Evolutionary conservation across 1,284 basidiomycete species (phyloP).

Genomic region (Ustilago hordei): DNA sequence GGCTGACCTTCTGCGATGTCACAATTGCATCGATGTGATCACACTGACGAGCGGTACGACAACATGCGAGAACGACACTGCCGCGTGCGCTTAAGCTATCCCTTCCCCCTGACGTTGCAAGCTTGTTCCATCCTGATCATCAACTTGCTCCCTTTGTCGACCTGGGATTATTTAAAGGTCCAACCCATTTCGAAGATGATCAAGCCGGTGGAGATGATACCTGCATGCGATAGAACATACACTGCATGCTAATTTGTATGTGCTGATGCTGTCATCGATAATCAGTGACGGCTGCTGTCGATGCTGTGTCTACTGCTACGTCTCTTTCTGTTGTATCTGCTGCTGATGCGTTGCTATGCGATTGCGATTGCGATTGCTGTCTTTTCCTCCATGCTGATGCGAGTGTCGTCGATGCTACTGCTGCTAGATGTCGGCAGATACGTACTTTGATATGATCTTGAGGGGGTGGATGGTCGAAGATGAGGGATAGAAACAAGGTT

Average conservation of each 20-base stretch:
- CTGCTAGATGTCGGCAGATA: constrained; percentile 15
- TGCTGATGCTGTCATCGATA: not conserved
- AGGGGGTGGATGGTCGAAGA: constrained; percentile 54
- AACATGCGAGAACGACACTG: too few species aligned
- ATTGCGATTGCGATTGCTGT: constrained; percentile 9
- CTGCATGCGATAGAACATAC: too few species aligned
- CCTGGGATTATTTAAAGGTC: too few species aligned
- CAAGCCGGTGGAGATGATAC: too few species aligned
- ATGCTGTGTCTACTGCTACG: constrained; percentile 10
- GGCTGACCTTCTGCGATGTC: too few species aligned
- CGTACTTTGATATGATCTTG: constrained; percentile 56
- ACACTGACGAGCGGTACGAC: too few species aligned
- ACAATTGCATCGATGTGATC: too few species aligned
- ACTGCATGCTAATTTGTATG: not conserved
- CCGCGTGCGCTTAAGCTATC: too few species aligned
- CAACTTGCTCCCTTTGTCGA: too few species aligned
- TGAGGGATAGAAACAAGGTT: constrained; percentile 30
- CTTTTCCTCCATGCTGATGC: constrained; percentile 1
- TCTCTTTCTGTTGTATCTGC: not conserved
- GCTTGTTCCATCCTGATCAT: too few species aligned
- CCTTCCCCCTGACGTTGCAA: too few species aligned
- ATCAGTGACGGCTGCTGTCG: not conserved
- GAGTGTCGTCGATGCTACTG: constrained; percentile 6
- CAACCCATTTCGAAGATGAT: too few species aligned
- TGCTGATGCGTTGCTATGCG: constrained; percentile 1